Percentiles rank a stretch among this genome's conserved stretches.
These are phyloP conservation scores for Pouteria campechiana DNA, from an alignment of 179 eudicot genomes.

Conservation along the genomic window DNA sequence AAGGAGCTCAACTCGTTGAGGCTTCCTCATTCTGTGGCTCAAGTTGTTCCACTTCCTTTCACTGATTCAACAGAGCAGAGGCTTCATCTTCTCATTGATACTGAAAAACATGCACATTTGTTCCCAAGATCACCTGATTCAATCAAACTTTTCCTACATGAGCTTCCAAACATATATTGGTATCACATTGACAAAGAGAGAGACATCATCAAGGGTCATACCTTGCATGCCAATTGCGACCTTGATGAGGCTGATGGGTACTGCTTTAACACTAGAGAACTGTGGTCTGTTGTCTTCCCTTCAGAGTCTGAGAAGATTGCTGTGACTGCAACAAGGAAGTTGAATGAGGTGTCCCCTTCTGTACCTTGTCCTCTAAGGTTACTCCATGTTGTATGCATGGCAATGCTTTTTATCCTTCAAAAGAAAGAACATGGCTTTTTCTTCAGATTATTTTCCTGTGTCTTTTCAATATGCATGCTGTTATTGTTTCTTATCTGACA, in stretches of 20 bases:
- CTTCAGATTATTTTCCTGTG: too few relatives aligned
- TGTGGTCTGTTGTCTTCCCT: slow-evolving; percentile 90
- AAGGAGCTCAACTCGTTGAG: slow-evolving; percentile 41
- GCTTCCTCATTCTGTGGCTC: slow-evolving; percentile 51
- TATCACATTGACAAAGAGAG: slow-evolving; percentile 70
- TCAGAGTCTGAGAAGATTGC: slow-evolving; percentile 79
- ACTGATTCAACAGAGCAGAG: slow-evolving; percentile 86
- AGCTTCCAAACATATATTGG: slow-evolving; percentile 74
- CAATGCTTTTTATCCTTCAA: too few relatives aligned
- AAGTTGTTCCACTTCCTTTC: slow-evolving; percentile 77
- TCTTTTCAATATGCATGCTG: too few relatives aligned
- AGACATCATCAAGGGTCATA: slow-evolving; percentile 68
- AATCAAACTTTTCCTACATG: slow-evolving; percentile 49
- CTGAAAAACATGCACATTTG: slow-evolving; percentile 49
- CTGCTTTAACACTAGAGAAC: slow-evolving; percentile 56
- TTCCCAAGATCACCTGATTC: slow-evolving; percentile 81
- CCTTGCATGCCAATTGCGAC: slow-evolving; percentile 38
- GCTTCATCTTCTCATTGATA: slow-evolving; percentile 74
- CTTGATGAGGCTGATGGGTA: slow-evolving; percentile 49
- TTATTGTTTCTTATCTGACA: too few relatives aligned
- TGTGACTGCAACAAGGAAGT: slow-evolving; percentile 56
- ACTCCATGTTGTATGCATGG: too few relatives aligned
- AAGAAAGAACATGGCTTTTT: too few relatives aligned
- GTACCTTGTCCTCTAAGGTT: not conserved
- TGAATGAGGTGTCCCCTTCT: slow-evolving; percentile 55